phyloP scores from a whole-genome alignment of 139 green algal genomes.

The Tetradesmus lagerheimii region DNA sequence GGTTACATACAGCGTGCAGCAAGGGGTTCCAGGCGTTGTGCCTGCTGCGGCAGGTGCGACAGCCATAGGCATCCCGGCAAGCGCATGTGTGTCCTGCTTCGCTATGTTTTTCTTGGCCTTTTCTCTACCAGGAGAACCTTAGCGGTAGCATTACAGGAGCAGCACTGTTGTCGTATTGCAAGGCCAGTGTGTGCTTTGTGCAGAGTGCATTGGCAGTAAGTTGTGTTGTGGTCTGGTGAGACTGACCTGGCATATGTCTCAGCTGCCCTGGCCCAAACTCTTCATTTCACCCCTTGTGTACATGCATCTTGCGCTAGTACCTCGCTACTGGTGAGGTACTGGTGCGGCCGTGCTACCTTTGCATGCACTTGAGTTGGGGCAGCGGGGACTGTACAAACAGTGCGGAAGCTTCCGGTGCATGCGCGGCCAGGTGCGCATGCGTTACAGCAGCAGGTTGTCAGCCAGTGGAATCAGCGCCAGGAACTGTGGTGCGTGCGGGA shows the following conservation, averaged over 20 bases:
- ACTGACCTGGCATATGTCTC: neutral
- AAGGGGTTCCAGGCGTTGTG: neutral
- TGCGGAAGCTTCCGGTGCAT: neutral
- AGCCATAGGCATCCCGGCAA: neutral
- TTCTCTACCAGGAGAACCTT: neutral
- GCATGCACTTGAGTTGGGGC: neutral
- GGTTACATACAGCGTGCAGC: neutral
- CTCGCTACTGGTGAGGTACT: neutral
- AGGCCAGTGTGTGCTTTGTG: neutral
- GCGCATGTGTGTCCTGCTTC: neutral
- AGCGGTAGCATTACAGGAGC: neutral
- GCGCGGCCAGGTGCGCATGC: neutral
- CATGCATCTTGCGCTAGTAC: neutral
- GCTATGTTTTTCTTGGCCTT: neutral
- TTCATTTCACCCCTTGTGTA: neutral
- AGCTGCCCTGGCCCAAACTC: neutral
- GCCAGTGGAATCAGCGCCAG: neutral
- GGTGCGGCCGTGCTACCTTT: neutral
- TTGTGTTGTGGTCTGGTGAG: neutral
- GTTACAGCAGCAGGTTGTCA: neutral
- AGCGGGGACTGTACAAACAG: neutral
- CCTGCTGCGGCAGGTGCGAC: neutral
- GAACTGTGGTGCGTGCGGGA: neutral
- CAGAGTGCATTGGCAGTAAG: neutral
- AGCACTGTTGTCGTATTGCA: slow-evolving; percentile 13